Evolutionary conservation across 176 grass and related monocot genomes (phyloP), one percentile per base, ranked within the genome.

Genomic region (Hordeum marinum): DNA sequence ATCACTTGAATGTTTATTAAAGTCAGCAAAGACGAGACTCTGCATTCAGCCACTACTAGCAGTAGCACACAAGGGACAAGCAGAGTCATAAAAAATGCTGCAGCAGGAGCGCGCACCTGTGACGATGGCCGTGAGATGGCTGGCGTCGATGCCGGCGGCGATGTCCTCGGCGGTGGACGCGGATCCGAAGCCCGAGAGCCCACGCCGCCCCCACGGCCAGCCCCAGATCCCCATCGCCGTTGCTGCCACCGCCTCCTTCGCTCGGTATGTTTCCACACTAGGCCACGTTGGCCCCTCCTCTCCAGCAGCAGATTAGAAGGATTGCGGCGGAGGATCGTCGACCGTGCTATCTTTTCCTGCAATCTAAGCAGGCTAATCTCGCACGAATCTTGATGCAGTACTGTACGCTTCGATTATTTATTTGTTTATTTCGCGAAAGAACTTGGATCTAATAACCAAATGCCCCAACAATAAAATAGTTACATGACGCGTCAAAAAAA

Each of bases 101-200:
- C 17, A 3, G 52, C 52, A 20, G 52, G 21, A 34, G 4, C 9
- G 10, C 45, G 45, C 8, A 93, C 96, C 96, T 90, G 96, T 95
- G 75, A 98, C 93, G 48, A 98, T 89, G 72, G 83, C 96, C 6
- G 93, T 98, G 58, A 98, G 83, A 68, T 87, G 60, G 83, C 35
- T 85, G 69, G 93, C 93, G 81, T 95, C 93, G n/a, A 92, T 70
- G 78, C 88, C 89, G 85, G 92, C 39, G 35, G 91, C 93, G 83
- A 95, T 91, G 57, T 95, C 93, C 32, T 98, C 91, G 18, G 91
- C 89, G 21, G 96, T 95, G 46, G 95, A 94, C 0, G 45, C 64
- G 1, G 77, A 36, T 61, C 89, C 89, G 58, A 95, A 95, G 77
- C 82, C 85, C 14, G 91, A 93, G 29, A 83, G 87, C 5, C 87